Percentiles rank a stretch among this genome's conserved stretches.
Evolutionary conservation across 768 basidiomycete genomes (phyloP).

Genomic region (Ramaria sp.): DNA sequence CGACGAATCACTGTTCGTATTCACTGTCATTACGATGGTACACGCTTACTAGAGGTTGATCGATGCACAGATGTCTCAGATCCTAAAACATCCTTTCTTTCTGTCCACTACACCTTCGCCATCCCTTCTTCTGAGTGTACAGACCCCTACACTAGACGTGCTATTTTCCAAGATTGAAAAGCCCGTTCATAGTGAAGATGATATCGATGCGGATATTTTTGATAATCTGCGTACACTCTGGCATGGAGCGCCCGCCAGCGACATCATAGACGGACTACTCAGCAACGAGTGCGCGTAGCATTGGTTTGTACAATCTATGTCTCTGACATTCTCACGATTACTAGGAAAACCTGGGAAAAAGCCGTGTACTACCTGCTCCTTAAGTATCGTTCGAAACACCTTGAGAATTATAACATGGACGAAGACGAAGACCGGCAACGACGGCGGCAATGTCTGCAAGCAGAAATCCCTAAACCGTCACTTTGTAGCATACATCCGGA

Average conservation of each 20-base stretch:
- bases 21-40: background rate
- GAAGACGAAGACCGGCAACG: constrained; percentile 26
- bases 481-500: background rate
- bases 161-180: constrained; percentile 55
- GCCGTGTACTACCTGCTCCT: constrained; percentile 88
- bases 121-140: constrained; percentile 30
- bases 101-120: constrained; percentile 29
- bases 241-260: constrained; percentile 67
- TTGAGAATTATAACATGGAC: constrained; percentile 68
- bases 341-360: constrained; percentile 85
- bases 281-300: constrained; percentile 27
- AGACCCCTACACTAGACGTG: constrained; percentile 36
- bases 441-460: constrained; percentile 10
- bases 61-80: constrained; percentile 46
- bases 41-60: background rate
- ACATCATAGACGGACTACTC: constrained; percentile 57
- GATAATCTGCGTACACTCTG: constrained; percentile 88
- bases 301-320: background rate
- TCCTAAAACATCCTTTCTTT: constrained; percentile 75
- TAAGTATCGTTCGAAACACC: constrained; percentile 65
- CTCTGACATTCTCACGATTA: constrained; percentile 20
- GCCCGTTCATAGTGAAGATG: constrained; percentile 49
- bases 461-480: background rate
- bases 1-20: constrained; percentile 54
- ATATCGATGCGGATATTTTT: constrained; percentile 84